A percentile compares a stretch with the other conserved stretches of the same genome.
Evolutionary conservation across 768 basidiomycete species (phyloP).

Genomic region (Podaxis sp.): DNA sequence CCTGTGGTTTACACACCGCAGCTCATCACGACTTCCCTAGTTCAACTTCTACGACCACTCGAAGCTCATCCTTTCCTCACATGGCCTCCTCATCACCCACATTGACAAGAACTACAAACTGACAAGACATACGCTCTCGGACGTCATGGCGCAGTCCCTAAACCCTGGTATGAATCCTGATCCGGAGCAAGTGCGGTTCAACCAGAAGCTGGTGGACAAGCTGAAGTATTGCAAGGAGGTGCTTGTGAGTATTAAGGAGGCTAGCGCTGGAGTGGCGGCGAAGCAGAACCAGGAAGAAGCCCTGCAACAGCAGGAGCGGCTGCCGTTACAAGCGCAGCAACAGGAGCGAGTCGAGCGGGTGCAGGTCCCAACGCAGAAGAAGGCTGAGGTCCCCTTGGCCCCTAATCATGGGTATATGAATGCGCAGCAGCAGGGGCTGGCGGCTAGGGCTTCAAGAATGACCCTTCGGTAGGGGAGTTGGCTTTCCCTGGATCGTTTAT

Average conservation of each 20-base stretch:
- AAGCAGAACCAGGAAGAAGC: slow-evolving; percentile 12
- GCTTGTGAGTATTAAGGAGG: slow-evolving; percentile 65
- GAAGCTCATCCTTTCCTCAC: slow-evolving; percentile 85
- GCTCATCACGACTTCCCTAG: slow-evolving; percentile 38
- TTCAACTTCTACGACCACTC: slow-evolving; percentile 99
- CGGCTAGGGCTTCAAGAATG: slow-evolving; percentile 20
- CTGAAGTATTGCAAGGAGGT: slow-evolving; percentile 88
- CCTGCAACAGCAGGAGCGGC: neutral
- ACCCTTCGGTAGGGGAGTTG: slow-evolving; percentile 15
- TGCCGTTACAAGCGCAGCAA: neutral
- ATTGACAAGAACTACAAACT: slow-evolving; percentile 88
- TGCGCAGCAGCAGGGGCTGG: slow-evolving; percentile 13
- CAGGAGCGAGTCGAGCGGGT: neutral
- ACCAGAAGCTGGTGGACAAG: slow-evolving; percentile 70
- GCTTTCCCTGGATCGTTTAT: neutral
- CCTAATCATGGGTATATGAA: slow-evolving; percentile 6
- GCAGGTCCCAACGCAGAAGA: slow-evolving; percentile 8
- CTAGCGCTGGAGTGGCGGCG: slow-evolving; percentile 35
- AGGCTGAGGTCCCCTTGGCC: neutral
- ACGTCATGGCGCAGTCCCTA: slow-evolving; percentile 62
- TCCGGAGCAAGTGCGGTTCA: slow-evolving; percentile 58
- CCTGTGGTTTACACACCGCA: neutral
- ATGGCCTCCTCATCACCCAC: slow-evolving; percentile 79
- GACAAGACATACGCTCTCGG: slow-evolving; percentile 69
- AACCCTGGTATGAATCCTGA: slow-evolving; percentile 36